Base-by-base conservation (phyloP, 371 early-diverging fungal genomes). In the Mortierella polycephala region DNA sequence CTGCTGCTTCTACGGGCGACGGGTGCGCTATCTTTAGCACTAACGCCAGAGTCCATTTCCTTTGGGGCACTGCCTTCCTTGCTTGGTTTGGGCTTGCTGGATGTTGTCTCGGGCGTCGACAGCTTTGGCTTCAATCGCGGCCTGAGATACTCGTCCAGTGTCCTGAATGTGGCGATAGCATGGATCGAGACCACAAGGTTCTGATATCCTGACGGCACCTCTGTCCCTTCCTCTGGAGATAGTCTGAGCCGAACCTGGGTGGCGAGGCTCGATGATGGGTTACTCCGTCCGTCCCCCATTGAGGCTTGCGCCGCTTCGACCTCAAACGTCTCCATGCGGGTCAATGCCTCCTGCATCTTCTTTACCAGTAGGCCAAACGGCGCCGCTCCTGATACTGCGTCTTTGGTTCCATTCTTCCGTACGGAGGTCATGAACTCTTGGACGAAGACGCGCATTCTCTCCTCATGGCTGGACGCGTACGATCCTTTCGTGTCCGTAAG, bases 91-190 rank as follows among this genome's bases (percentile, higher is more conserved):
- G 45, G 18, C 11, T 40, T 58, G 18, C 39, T 54, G 5, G 60
- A 20, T 13, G 41, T 49, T 55, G 60, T 70, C 54, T 75, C 76
- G 1, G 57, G 46, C 4, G 49, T 20, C 7, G 60, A 12, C 23
- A 67, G 57, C 44, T 51, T 75, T 41, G 64, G 68, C 55, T 57
- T 67, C 54, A 93, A 71, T 0, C 90, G 83, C 2, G 88, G 83
- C 30, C 89, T 85, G 39, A 95, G 74, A 63, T 90, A 95, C 18
- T 94, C 93, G 67, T 95, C 95, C 9, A 96, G 68, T 1, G 90
- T 89, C 51, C 89, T 85, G 80, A 94, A 93, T 0, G 94, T 91
- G 5, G 94, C 94, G 6, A 95, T 87, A 7, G 96, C 95, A 81
- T 96, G 95, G 13, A 95, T 91, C 7, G 92, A 91, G 3, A 96